Percentiles rank a stretch among this genome's conserved stretches.
These are phyloP conservation scores for Peziza echinospora DNA, from an alignment of 495 filamentous ascomycete species.

Conservation along the genomic window DNA sequence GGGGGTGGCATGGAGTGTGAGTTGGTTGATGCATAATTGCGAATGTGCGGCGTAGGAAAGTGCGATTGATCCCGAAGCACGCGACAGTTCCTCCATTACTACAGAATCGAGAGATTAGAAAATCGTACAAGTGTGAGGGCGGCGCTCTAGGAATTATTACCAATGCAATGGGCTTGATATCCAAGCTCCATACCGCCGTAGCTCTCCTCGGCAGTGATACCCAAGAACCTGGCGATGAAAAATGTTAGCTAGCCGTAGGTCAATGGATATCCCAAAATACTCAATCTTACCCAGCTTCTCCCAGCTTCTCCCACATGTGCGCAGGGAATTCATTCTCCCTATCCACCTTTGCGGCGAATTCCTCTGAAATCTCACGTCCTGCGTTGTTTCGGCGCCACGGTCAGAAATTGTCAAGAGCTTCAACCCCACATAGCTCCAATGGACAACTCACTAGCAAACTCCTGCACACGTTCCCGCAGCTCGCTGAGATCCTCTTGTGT, in stretches of 20 bases:
- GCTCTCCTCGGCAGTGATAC: slow-evolving; percentile 83
- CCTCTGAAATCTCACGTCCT: slow-evolving; percentile 56
- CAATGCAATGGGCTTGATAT: slow-evolving; percentile 90
- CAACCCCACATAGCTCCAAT: background rate
- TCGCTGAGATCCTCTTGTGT: slow-evolving; percentile 55
- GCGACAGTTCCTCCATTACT: slow-evolving; percentile 66
- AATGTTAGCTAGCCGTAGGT: slow-evolving; percentile 7
- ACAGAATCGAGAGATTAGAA: too few species aligned
- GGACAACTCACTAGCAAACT: slow-evolving; percentile 45
- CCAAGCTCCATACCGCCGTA: slow-evolving; percentile 81
- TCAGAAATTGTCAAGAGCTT: slow-evolving; percentile 11
- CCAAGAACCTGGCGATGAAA: slow-evolving; percentile 42
- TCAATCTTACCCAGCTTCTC: slow-evolving; percentile 37
- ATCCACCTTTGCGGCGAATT: slow-evolving; percentile 64
- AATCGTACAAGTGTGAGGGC: too few species aligned
- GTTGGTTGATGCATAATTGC: slow-evolving; percentile 90
- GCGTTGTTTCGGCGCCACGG: slow-evolving; percentile 22
- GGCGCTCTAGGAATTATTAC: background rate
- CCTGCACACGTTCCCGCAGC: slow-evolving; percentile 73
- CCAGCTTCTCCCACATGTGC: slow-evolving; percentile 85
- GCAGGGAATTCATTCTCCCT: slow-evolving; percentile 67
- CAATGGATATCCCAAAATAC: background rate
- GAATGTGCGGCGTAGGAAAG: slow-evolving; percentile 90
- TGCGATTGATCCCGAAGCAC: slow-evolving; percentile 56
- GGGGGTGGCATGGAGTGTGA: slow-evolving; percentile 66